Base-by-base conservation (phyloP, 2,329 filamentous ascomycete species). In the Dryadomyces sulphureus region DNA sequence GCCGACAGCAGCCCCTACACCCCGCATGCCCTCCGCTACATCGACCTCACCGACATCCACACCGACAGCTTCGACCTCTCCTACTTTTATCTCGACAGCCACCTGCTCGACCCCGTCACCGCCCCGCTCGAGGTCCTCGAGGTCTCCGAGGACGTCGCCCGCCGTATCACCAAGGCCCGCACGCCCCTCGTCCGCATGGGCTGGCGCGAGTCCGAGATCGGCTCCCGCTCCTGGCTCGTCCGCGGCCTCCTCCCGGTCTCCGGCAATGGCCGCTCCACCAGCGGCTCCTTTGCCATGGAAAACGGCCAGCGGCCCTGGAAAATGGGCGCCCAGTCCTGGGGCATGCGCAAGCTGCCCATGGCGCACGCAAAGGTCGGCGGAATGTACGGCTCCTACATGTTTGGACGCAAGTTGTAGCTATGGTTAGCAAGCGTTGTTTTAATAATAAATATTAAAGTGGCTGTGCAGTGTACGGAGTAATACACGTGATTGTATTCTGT, bases 281-380 rank as follows among this genome's bases (percentile, higher is more conserved):
- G 7, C 4, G 49, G 50, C 38, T 45, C 22, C 16, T 52, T 48
- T 42, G 47, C 49, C 41, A 53, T 53, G 52, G 50, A 50, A 38
- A 48, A 79, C 53, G 77, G 77, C 2, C 61, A 66, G 41, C 68
- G 79, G 27, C 65, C 67, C 55, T 92, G 85, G 85, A 92, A 92
- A 67, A 83, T 87, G 81, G 85, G 85, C 27, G 84, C 84, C 42
- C 75, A 77, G 54, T 84, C 79, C 65, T 90, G 85, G 85, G 85
- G 85, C 34, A 88, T 88, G 78, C 73, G 83, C 51, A 92, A 96
- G 66, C 73, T 96, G 38, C 93, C 90, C n/a, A 81, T 96, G 54
- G 87, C 84, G 22, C 77, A 79, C 57, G 86, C 89, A 45, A 90
- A 96, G 61, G 84, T 96, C 22, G 92, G 94, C 55, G 87, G 87